These are phyloP conservation scores for Gloeophyllum trabeum DNA, from an alignment of 768 basidiomycete species.

Conservation along the genomic window DNA sequence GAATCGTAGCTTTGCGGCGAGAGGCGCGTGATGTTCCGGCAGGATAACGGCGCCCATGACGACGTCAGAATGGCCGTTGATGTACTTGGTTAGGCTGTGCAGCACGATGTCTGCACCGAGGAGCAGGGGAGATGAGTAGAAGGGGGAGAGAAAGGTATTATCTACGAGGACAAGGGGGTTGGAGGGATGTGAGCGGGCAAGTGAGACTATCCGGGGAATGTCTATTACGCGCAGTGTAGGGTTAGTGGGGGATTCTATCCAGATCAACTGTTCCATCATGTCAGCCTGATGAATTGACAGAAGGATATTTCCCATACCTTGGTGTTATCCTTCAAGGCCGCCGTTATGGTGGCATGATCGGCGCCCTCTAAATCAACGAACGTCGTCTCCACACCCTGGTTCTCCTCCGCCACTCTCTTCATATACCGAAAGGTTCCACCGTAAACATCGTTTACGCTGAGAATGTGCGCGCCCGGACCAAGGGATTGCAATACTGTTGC, in stretches of 20 bases:
- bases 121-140: constrained; percentile 79
- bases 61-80: constrained; percentile 92
- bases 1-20: constrained; percentile 60
- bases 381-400: constrained; percentile 58
- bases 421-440: constrained; percentile 89
- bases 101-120: constrained; percentile 79
- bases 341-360: constrained; percentile 51
- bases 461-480: constrained; percentile 64
- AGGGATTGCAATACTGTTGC: constrained; percentile 72
- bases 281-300: neutral
- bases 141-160: constrained; percentile 92
- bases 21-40: constrained; percentile 35
- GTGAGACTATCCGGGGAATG: constrained; percentile 54
- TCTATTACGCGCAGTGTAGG: constrained; percentile 85
- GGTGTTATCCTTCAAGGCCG: constrained; percentile 64
- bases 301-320: constrained; percentile 41
- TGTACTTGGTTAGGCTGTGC: constrained; percentile 82
- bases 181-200: constrained; percentile 53
- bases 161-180: constrained; percentile 80
- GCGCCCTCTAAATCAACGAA: constrained; percentile 75
- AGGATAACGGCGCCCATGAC: constrained; percentile 81
- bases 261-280: constrained; percentile 58
- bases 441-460: constrained; percentile 89
- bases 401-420: constrained; percentile 48
- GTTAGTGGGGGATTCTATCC: constrained; percentile 95